These are phyloP conservation scores for Zarea fungicola DNA, from an alignment of 2,329 filamentous ascomycete genomes.

Conservation along the genomic window DNA sequence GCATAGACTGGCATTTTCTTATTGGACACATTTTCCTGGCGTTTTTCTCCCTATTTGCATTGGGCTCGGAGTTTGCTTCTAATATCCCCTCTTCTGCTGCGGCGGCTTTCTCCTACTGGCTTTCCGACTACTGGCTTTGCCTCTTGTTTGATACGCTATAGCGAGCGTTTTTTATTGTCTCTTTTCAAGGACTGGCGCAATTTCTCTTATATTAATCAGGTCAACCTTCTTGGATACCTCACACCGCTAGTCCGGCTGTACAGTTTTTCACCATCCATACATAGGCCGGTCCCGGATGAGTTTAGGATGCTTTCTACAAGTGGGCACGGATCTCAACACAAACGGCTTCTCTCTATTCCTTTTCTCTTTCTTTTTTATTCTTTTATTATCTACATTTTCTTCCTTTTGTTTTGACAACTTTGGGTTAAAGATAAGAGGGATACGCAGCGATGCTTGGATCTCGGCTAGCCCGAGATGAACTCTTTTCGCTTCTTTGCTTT, in stretches of 20 bases:
- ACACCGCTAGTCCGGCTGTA: conserved; percentile 47
- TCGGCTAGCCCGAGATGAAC: conserved; percentile 46
- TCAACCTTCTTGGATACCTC: conserved; percentile 25
- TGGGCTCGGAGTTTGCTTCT: conserved; percentile 36
- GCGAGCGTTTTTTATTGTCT: conserved; percentile 33
- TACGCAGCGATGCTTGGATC: conserved; percentile 59
- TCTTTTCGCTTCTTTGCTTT: too few relatives aligned
- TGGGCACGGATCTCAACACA: conserved; percentile 41
- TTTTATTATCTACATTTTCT: conserved; percentile 24
- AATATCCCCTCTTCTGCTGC: conserved; percentile 29
- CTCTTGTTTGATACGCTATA: conserved; percentile 26
- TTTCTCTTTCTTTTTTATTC: conserved; percentile 24
- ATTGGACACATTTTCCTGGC: conserved; percentile 27
- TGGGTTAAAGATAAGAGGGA: conserved; percentile 50
- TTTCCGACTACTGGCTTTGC: conserved; percentile 31
- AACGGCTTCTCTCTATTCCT: conserved; percentile 36
- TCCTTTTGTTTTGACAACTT: conserved; percentile 25
- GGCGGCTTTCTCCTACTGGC: conserved; percentile 16
- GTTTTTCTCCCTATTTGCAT: conserved; percentile 34
- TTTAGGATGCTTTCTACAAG: conserved; percentile 48
- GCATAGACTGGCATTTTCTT: conserved; percentile 31
- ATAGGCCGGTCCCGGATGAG: conserved; percentile 51
- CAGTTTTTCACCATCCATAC: conserved; percentile 39
- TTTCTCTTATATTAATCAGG: conserved; percentile 26
- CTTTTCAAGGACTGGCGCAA: conserved; percentile 20